Evolutionary conservation across 1,284 basidiomycete genomes (phyloP), one percentile per base, ranked within the genome.

Genomic region (Pseudozyma tsukubaensis): DNA sequence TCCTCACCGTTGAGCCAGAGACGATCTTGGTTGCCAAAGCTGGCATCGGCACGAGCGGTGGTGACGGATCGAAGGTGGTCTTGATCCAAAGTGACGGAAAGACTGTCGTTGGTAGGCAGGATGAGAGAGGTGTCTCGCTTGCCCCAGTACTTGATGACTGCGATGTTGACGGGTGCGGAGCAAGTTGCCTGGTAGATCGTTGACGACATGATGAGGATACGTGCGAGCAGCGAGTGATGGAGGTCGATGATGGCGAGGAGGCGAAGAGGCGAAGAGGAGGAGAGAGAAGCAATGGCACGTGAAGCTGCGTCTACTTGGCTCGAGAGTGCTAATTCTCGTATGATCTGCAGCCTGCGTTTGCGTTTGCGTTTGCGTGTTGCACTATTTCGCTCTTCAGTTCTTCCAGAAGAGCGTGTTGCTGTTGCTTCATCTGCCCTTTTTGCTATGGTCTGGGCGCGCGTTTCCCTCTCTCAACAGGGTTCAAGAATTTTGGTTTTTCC

Each of bases 41-140:
- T 87, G 0, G 90, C 87, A 82, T 96, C 92, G 4, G 92, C 91
- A 29, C 93, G 90, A 13, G 94, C 94, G 0, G 94, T 94, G 4
- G 96, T 99, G 9, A 94, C 96, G 1, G 94, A 94, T 62, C 94
- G 89, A 24, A 99, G 89, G 81, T 99, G 92, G 86, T 97, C 94
- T 86, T 99, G 97, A 83, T 93, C 92, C 63, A 99, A 91, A 3
- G 97, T 99, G 51, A 99, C 93, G 2, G 94, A 97, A 34, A 99
- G 90, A 21, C 96, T 98, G 7, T 94, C 94, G 87, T 99, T 99
- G 77, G 95, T 98, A 34, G 96, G 96, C 58, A 99, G 88, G 84
- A 98, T 97, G 74, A 99, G 90, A 77, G 91, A 90, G 10, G 94
- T 95, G 86, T 98, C 92, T 75, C 95, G 92, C 87, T 99, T 99